Base-by-base conservation (phyloP, 495 filamentous ascomycete genomes). In the Terfezia boudieri region DNA sequence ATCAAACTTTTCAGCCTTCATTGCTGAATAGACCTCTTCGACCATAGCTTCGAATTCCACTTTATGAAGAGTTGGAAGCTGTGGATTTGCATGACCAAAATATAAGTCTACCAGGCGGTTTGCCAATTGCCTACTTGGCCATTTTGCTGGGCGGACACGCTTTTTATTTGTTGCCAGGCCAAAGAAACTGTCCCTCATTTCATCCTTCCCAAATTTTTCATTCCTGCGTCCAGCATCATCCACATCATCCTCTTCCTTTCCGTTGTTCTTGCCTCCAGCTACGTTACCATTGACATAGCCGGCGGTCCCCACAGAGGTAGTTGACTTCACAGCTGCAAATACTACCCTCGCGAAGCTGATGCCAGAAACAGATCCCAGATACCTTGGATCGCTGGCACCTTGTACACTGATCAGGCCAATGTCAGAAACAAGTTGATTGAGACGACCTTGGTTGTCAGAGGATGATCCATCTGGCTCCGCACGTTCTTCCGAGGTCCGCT, bases 291-390 rank as follows among this genome's bases (percentile, higher is more conserved):
- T 51, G 22, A 4, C 16, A 51, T 51, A 12, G 6, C n/a, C 23
- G n/a, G 49, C 5, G 3, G 26, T 23, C 26, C 14, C 14, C 14
- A 14, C 8, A 4, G 41, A 14, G 41, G 41, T 46, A 46, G 41
- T 46, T 46, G 41, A 46, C 66, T 92, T 89, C 50, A 96, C 84
- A 0, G 89, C 89, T 10, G 89, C 87, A 62, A 94, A 92, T 23
- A 96, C 88, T 8, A 96, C 84, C 48, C 86, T 76, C 14, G 89
- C 88, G 68, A 96, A 96, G 1, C 87, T 93, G 43, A 96, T 89
- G 4, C 89, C 89, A 8, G 85, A 88, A 11, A 84, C 82, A 2
- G 87, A 85, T 8, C 86, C 86, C 2, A 92, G 72, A 67, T 85
- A 86, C 55, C 84, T 78, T 4, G 81, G 81, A 66, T 86, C 80